These are phyloP conservation scores for Lonicera japonica DNA, from an alignment of 129 eudicot species.

Conservation along the genomic window DNA sequence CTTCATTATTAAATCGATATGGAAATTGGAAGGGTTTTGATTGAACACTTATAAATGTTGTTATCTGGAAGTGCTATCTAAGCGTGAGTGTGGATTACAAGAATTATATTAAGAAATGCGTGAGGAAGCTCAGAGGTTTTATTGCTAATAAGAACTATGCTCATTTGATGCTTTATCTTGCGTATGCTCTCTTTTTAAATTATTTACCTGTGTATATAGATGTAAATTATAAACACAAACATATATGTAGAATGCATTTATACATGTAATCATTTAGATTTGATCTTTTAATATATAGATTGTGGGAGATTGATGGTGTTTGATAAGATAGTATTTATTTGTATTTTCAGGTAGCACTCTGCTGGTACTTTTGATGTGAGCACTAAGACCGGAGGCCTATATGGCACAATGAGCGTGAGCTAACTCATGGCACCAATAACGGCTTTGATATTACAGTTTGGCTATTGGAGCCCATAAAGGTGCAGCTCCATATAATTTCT, in stretches of 20 bases:
- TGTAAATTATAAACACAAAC: too few relatives aligned
- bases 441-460: constrained; percentile 63
- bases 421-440: constrained; percentile 59
- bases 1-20: not conserved
- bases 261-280: not conserved
- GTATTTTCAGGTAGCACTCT: constrained; percentile 49
- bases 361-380: constrained; percentile 80
- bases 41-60: constrained; percentile 4
- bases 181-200: constrained; percentile 31
- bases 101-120: constrained; percentile 48
- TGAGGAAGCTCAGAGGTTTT: constrained; percentile 56
- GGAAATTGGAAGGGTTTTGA: not conserved
- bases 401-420: constrained; percentile 89
- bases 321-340: not conserved
- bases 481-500: constrained; percentile 65
- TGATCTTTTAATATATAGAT: not conserved
- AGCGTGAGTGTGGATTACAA: constrained; percentile 59
- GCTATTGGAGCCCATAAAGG: constrained; percentile 83
- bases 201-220: not conserved
- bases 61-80: constrained; percentile 71
- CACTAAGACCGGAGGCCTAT: constrained; percentile 87
- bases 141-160: constrained; percentile 74
- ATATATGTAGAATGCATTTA: too few relatives aligned
- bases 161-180: constrained; percentile 78
- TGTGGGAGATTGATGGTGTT: not conserved